Percentiles rank a stretch among this genome's conserved stretches.
Conservation (phyloP, 192 early-diverging fungal genomes). For the Bifiguratus adelaidae region DNA sequence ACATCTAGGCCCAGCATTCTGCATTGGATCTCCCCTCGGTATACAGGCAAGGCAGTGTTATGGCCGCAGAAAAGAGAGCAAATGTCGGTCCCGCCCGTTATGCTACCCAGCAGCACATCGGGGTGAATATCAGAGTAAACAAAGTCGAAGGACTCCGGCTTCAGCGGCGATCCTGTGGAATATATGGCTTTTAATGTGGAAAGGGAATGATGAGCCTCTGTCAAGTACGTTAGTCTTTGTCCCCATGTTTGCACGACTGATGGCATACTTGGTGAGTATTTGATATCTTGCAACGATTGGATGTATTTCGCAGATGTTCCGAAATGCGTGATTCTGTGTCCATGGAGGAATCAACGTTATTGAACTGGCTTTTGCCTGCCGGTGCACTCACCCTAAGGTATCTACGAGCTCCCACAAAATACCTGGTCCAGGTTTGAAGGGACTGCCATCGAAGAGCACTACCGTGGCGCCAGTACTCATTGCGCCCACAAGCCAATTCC, state of each 20-base stretch:
- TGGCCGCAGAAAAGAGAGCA: conserved; percentile 92
- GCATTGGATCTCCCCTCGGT: conserved; percentile 91
- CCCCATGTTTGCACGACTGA: not conserved
- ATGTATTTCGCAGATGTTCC: conserved; percentile 96
- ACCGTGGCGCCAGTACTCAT: conserved; percentile 71
- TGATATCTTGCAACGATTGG: conserved; percentile 71
- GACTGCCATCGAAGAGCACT: conserved; percentile 88
- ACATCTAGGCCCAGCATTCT: conserved; percentile 89
- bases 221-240: no score
- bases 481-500: conserved; percentile 92
- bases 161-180: conserved; percentile 91
- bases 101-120: conserved; percentile 82
- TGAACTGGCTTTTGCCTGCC: not conserved
- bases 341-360: not conserved
- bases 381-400: conserved; percentile 27
- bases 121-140: conserved; percentile 78
- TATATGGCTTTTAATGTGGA: conserved; percentile 64
- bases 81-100: conserved; percentile 97
- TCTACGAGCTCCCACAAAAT: conserved; percentile 76
- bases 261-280: conserved; percentile 44
- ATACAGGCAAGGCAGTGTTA: conserved; percentile 81
- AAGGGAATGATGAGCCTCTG: conserved; percentile 45
- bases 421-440: conserved; percentile 72
- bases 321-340: conserved; percentile 69
- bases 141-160: conserved; percentile 88